Base-by-base conservation (phyloP, 2,329 filamentous ascomycete species). In the Penicillium sp. region DNA sequence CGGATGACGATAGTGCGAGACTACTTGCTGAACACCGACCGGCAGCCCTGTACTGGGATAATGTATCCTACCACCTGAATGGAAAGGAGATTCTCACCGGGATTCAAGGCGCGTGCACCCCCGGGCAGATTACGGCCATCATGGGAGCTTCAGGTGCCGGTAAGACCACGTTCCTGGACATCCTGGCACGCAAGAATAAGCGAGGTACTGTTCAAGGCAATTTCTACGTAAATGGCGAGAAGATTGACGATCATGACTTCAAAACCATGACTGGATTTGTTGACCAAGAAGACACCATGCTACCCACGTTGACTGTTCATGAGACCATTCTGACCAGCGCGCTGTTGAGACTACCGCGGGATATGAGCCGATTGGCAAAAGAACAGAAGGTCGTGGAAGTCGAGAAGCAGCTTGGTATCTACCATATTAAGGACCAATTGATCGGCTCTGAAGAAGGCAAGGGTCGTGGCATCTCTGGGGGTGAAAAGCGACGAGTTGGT, bases 71-170 rank as follows among this genome's bases (percentile, higher is more conserved):
- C 70, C 81, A 83, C 19, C 81, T 99, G 33, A 96, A 95, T 61
- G 91, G 91, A 34, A 97, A 91, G 74, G 83, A 89, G 48, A 97
- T 99, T 43, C 80, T 99, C 2, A 82, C 83, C 14, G 85, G 84
- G 13, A 88, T 99, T 29, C 87, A 88, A 61, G 94, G 94, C 43
- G 87, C 91, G 37, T 92, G 93, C n/a, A 89, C 89, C 63, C 92
- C 93, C 2, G 95, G 95, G n/a, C 92, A 99, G 71, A 85, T 97
- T 7, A 91, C 93, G 62, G 94, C 94, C 8, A 96, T 99, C 66
- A 99, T 99, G 93, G 94, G 94, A 52, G 93, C 94, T 7, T 99
- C 94, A 0, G 94, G 94, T 26, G 95, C 94, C 37, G 94, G 94
- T 55, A 99, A 99, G 77, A 99, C 94, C 0, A 96, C 92, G 0